A percentile compares a stretch with the other conserved stretches of the same genome.
These are phyloP conservation scores for Acer saccharum DNA, from an alignment of 345 rosid genomes.

Conservation along the genomic window DNA sequence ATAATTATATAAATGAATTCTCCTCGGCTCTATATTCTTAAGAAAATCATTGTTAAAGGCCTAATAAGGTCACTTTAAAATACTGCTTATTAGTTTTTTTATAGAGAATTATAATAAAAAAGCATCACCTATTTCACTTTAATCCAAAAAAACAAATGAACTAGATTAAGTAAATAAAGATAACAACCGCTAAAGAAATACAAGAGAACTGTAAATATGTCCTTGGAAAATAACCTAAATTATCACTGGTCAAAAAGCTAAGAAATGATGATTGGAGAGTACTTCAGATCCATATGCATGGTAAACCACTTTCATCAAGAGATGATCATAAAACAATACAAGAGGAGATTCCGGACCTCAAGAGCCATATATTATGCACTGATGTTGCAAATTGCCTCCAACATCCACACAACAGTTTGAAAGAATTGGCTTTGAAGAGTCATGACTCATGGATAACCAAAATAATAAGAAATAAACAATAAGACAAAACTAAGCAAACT, in stretches of 20 bases:
- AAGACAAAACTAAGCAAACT: not conserved
- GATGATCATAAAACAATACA: not conserved
- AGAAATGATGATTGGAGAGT: not conserved
- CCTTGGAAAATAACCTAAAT: not conserved
- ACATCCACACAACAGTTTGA: not conserved
- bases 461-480: not conserved
- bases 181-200: not conserved
- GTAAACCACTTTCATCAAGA: not conserved
- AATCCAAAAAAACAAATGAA: not conserved
- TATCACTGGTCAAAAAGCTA: constrained; percentile 6
- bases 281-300: constrained; percentile 3
- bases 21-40: not conserved
- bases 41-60: not conserved
- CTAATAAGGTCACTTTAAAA: not conserved
- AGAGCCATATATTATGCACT: not conserved
- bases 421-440: not conserved
- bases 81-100: not conserved
- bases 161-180: not conserved
- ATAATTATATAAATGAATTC: not conserved
- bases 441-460: not conserved
- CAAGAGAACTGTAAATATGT: not conserved
- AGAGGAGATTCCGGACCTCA: not conserved
- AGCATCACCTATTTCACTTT: not conserved
- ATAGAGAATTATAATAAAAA: not conserved
- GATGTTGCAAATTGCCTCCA: not conserved